Conservation (phyloP, 2,329 filamentous ascomycete genomes). For the Ophiostoma himal-ulmi region DNA sequence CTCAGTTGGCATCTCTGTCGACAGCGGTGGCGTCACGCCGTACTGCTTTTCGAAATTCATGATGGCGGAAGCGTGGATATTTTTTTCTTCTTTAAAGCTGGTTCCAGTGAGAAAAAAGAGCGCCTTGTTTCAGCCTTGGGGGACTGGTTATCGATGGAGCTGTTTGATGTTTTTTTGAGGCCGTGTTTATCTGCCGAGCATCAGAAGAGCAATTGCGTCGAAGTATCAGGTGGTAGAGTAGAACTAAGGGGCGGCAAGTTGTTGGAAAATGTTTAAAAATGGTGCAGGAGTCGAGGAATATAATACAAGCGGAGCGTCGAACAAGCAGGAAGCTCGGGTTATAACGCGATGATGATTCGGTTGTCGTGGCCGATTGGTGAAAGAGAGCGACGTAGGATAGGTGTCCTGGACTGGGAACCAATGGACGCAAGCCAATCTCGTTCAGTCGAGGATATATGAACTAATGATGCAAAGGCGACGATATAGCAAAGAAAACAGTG, state of each 20-base stretch:
- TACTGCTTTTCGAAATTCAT: conserved; percentile 33
- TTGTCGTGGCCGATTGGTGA: neutral
- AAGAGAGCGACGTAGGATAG: neutral
- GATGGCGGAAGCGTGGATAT: neutral
- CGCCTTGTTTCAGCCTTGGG: neutral
- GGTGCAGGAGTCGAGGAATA: neutral
- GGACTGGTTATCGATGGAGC: neutral
- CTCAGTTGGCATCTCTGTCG: conserved; percentile 66
- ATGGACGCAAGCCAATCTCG: neutral
- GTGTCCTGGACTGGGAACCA: neutral
- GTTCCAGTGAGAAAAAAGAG: neutral
- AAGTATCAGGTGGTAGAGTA: neutral
- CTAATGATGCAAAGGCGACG: neutral
- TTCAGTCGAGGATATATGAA: neutral
- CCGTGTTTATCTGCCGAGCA: neutral
- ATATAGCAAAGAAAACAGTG: neutral
- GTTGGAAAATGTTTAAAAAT: neutral
- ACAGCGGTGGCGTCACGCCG: conserved; percentile 82
- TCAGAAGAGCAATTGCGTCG: conserved; percentile 4
- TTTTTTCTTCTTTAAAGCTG: neutral
- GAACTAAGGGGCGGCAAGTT: neutral
- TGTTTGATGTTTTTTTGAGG: neutral
- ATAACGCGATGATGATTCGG: neutral
- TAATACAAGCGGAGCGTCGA: neutral
- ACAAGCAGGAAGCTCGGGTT: conserved; percentile 1